Percentiles rank a stretch among this genome's conserved stretches.
These are phyloP conservation scores for Rhododendron ferrugineum DNA, from an alignment of 148 eudicot species.

Conservation along the genomic window DNA sequence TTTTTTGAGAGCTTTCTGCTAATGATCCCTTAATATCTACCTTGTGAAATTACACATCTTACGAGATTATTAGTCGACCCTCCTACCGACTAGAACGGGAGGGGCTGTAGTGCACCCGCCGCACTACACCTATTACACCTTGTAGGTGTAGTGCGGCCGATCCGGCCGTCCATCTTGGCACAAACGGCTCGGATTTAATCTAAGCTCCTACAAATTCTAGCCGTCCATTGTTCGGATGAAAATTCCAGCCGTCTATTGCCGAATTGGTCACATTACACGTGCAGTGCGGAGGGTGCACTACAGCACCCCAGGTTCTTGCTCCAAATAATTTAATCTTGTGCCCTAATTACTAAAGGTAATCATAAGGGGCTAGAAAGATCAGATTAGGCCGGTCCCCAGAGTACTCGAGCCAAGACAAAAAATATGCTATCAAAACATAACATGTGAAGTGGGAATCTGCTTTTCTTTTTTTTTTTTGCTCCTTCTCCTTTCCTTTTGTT, in stretches of 20 bases:
- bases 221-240: too few species aligned
- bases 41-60: not conserved
- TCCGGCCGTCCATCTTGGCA: too few species aligned
- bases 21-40: not conserved
- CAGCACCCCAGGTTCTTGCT: not conserved
- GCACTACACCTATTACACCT: too few species aligned
- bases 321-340: not conserved
- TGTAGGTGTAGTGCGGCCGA: too few species aligned
- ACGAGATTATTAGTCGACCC: not conserved
- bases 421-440: conserved; percentile 17
- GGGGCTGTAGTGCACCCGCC: too few species aligned
- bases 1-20: too few species aligned
- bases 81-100: not conserved
- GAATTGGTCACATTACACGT: too few species aligned
- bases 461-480: conserved; percentile 4
- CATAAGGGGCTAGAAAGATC: conserved; percentile 12
- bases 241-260: too few species aligned
- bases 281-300: too few species aligned
- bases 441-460: conserved; percentile 31
- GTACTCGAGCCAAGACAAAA: conserved; percentile 23
- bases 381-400: conserved; percentile 21
- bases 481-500: conserved; percentile 14
- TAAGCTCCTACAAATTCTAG: too few species aligned
- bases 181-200: too few species aligned
- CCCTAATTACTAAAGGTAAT: conserved; percentile 2